Conservation (phyloP, 192 early-diverging fungal species). For the Thoreauomyces humboldtii region DNA sequence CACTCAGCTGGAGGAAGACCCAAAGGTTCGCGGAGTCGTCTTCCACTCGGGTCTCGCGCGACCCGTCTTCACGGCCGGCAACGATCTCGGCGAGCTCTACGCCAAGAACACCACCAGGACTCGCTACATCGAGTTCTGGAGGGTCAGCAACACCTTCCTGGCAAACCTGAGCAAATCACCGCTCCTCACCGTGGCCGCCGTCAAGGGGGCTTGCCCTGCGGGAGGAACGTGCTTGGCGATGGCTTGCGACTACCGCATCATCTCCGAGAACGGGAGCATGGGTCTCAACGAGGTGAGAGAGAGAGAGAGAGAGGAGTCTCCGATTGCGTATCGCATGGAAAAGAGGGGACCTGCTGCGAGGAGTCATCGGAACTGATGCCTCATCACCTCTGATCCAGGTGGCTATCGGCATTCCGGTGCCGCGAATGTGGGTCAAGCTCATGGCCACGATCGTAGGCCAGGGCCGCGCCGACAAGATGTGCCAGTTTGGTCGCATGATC, state of each 20-base stretch:
- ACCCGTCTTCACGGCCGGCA: slow-evolving; percentile 50
- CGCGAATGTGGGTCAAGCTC: slow-evolving; percentile 40
- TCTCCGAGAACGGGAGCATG: slow-evolving; percentile 27
- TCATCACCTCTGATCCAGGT: no score
- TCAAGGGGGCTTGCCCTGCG: slow-evolving; percentile 49
- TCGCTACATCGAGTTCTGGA: slow-evolving; percentile 45
- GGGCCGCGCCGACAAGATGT: slow-evolving; percentile 34
- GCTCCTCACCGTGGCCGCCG: slow-evolving; percentile 37
- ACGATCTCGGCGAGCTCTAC: slow-evolving; percentile 44
- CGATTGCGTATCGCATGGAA: not conserved
- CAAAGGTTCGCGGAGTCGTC: slow-evolving; percentile 36
- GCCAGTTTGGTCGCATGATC: slow-evolving; percentile 32
- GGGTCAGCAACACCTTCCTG: slow-evolving; percentile 39
- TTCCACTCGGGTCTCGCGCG: slow-evolving; percentile 39
- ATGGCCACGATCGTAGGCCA: slow-evolving; percentile 36
- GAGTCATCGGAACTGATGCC: slow-evolving; percentile 21
- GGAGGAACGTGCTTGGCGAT: slow-evolving; percentile 42
- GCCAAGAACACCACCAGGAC: slow-evolving; percentile 37
- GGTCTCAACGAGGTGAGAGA: slow-evolving; percentile 37
- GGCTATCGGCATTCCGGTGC: slow-evolving; percentile 43
- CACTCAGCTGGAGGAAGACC: slow-evolving; percentile 27
- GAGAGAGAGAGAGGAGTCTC: no score
- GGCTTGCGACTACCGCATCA: slow-evolving; percentile 44
- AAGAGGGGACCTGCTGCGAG: not conserved
- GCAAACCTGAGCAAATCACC: slow-evolving; percentile 35